Conservation (phyloP, 2,329 filamentous ascomycete genomes). For the Alternaria ethzedia region DNA sequence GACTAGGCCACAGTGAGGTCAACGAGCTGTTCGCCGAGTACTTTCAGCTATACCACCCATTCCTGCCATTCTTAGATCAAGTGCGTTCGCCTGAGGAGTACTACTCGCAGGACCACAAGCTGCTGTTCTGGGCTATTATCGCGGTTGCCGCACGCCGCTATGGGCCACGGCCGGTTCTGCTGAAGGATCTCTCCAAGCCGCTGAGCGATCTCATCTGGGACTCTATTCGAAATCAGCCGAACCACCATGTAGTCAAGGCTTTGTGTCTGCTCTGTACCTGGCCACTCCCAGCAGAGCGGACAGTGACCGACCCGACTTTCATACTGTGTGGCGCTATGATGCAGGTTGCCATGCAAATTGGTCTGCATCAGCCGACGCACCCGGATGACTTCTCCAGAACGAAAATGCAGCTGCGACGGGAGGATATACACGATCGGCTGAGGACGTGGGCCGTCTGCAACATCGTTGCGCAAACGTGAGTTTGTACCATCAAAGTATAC, state of each 20-base stretch:
- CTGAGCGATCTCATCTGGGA: slow-evolving; percentile 77
- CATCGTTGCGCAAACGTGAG: slow-evolving; percentile 75
- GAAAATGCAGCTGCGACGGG: slow-evolving; percentile 75
- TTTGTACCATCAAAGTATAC: neutral
- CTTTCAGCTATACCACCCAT: slow-evolving; percentile 78
- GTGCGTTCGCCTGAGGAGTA: slow-evolving; percentile 69
- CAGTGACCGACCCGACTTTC: slow-evolving; percentile 79
- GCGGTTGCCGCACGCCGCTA: slow-evolving; percentile 77
- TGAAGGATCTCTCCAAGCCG: slow-evolving; percentile 69
- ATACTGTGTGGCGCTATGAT: slow-evolving; percentile 85
- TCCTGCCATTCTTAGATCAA: slow-evolving; percentile 75
- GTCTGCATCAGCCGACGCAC: slow-evolving; percentile 79
- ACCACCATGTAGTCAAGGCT: slow-evolving; percentile 81
- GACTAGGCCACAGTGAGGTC: slow-evolving; percentile 52
- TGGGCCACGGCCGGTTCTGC: slow-evolving; percentile 65
- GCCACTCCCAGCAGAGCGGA: slow-evolving; percentile 83
- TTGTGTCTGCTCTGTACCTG: slow-evolving; percentile 80
- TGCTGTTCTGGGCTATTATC: slow-evolving; percentile 86
- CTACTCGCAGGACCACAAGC: slow-evolving; percentile 76
- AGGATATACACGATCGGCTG: slow-evolving; percentile 79
- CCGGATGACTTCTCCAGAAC: slow-evolving; percentile 83
- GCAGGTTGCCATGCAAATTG: slow-evolving; percentile 84
- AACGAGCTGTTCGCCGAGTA: slow-evolving; percentile 73
- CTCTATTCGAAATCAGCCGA: slow-evolving; percentile 79
- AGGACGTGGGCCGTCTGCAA: slow-evolving; percentile 87